Evolutionary conservation across 352 stramenopile genomes (phyloP).

Genomic region (Phytophthora pistaciae): DNA sequence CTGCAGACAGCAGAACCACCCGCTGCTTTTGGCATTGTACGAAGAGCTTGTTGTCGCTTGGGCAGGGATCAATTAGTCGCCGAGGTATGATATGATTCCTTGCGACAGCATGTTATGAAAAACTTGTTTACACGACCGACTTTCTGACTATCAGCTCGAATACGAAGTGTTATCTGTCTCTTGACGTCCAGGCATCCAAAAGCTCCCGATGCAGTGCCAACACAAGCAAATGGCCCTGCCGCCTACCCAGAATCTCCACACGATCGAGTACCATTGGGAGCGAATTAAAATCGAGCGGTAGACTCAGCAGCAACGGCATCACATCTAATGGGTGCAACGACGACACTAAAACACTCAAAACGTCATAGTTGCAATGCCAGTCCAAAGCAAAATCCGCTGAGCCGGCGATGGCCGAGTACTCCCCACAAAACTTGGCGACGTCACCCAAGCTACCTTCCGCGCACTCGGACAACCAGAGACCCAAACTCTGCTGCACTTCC

Average conservation of each 20-base stretch:
- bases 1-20: slow-evolving; percentile 15
- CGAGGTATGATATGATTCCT: not conserved
- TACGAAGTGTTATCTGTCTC: not conserved
- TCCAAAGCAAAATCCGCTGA: not conserved
- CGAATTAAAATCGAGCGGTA: slow-evolving; percentile 15
- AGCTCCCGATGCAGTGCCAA: slow-evolving; percentile 16
- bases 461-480: slow-evolving; percentile 11
- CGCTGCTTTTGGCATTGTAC: slow-evolving; percentile 16
- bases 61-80: not conserved
- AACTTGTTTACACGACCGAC: not conserved
- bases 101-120: too few relatives aligned
- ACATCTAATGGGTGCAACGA: slow-evolving; percentile 4
- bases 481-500: slow-evolving; percentile 12
- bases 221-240: too few relatives aligned
- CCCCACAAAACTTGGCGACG: not conserved
- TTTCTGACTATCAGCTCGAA: not conserved
- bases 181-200: not conserved
- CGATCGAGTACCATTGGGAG: slow-evolving; percentile 1
- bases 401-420: not conserved
- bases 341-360: slow-evolving; percentile 11
- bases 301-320: slow-evolving; percentile 2
- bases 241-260: too few relatives aligned
- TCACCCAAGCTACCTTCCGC: not conserved
- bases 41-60: slow-evolving; percentile 10
- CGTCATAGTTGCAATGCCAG: slow-evolving; percentile 8